Conservation (phyloP, 2,329 filamentous ascomycete genomes). For the Sordariomycetes sp. region DNA sequence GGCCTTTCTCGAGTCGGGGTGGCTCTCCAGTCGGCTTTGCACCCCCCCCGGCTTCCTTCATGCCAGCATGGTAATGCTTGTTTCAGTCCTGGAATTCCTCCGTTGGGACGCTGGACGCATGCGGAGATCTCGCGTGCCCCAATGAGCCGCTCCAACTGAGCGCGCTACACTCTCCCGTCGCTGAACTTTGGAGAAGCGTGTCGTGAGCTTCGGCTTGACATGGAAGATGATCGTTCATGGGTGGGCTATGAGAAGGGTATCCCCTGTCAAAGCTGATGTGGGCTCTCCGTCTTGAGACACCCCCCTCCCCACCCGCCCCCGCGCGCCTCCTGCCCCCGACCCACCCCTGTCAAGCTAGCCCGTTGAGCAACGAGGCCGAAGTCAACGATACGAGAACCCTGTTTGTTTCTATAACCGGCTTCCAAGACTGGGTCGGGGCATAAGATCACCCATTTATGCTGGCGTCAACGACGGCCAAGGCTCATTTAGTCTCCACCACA, state of each 20-base stretch:
- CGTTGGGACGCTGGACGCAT: conserved; percentile 20
- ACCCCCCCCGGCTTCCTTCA: conserved; percentile 3
- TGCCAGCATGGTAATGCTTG: conserved; percentile 23
- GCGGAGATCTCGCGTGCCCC: neutral
- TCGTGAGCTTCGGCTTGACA: neutral
- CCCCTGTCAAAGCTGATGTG: neutral
- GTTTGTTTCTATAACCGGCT: conserved; percentile 34
- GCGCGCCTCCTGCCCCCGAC: neutral
- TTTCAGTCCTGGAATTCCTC: conserved; percentile 28
- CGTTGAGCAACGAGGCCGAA: neutral
- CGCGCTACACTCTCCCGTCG: neutral
- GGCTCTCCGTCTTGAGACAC: neutral
- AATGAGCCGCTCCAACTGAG: neutral
- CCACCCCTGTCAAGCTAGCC: neutral
- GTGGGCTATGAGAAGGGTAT: neutral
- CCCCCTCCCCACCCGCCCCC: neutral
- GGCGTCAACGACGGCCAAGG: conserved; percentile 33
- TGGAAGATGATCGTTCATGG: neutral
- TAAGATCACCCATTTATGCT: conserved; percentile 48
- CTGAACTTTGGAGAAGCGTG: neutral
- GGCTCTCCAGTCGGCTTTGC: conserved; percentile 2
- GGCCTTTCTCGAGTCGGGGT: neutral
- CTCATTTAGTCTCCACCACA: conserved; percentile 16
- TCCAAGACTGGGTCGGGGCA: conserved; percentile 31
- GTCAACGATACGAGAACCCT: conserved; percentile 10